These are phyloP conservation scores for Dendrostoma leiphaemia DNA, from an alignment of 2,329 filamentous ascomycete species.

Conservation along the genomic window DNA sequence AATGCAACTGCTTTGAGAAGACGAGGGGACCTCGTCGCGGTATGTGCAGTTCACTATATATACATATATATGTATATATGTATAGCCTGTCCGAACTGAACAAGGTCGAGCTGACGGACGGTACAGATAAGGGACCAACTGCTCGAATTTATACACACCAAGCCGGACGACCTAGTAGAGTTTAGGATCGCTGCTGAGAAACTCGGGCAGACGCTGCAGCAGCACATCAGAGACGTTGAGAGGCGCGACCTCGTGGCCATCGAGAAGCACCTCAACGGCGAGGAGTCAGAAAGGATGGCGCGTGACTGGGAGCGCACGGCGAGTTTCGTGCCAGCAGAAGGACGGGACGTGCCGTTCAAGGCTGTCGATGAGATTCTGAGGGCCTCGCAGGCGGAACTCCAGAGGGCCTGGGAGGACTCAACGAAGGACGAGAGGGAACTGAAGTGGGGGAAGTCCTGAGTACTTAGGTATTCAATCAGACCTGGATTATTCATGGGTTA, in stretches of 20 bases:
- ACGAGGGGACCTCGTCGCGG: not conserved
- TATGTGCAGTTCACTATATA: not conserved
- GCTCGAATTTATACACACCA: not conserved
- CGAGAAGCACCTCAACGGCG: constrained; percentile 5
- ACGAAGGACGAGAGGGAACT: not conserved
- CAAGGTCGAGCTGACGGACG: too few relatives aligned
- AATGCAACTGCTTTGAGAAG: not conserved
- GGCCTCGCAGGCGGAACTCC: not conserved
- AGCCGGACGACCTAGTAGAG: not conserved
- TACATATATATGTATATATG: too few relatives aligned
- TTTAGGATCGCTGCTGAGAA: not conserved
- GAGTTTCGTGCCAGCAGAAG: constrained; percentile 1
- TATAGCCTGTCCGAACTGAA: too few relatives aligned
- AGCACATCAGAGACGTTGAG: constrained; percentile 11
- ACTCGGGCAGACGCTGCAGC: not conserved
- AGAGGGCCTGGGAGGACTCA: not conserved
- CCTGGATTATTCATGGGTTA: not conserved
- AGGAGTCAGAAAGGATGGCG: constrained; percentile 12
- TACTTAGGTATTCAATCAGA: not conserved
- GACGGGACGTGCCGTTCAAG: constrained; percentile 4
- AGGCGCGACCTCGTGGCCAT: constrained; percentile 11
- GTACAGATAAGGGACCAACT: not conserved
- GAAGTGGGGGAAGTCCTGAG: not conserved
- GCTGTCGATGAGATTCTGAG: constrained; percentile 1
- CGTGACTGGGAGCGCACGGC: constrained; percentile 5